Percentiles rank a stretch among this genome's conserved stretches.
Evolutionary conservation across 2,329 filamentous ascomycete genomes (phyloP).

Genomic region (Monosporascus sp.): DNA sequence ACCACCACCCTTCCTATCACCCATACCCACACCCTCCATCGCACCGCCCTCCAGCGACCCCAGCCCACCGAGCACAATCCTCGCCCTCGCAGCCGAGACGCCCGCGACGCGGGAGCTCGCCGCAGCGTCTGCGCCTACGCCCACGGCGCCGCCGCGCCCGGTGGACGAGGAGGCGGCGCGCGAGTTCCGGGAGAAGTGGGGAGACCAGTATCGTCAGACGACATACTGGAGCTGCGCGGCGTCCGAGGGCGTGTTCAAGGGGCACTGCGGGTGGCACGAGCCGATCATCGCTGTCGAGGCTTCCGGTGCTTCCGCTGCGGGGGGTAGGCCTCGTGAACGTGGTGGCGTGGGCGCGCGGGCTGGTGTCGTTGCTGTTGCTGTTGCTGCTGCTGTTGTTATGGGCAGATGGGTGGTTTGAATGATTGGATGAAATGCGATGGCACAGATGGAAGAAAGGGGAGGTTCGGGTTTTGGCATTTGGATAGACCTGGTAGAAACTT

Average conservation of each 20-base stretch:
- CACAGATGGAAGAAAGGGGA: too few species aligned
- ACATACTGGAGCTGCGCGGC: conserved; percentile 35
- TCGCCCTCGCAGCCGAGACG: background rate
- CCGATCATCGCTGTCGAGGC: conserved; percentile 26
- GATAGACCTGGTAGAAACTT: too few species aligned
- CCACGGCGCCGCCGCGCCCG: conserved; percentile 13
- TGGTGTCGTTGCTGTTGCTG: conserved; percentile 6
- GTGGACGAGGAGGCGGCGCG: conserved; percentile 13
- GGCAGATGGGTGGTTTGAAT: background rate
- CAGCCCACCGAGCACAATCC: background rate
- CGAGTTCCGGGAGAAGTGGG: conserved; percentile 10
- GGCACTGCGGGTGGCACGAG: conserved; percentile 35
- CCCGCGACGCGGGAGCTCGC: background rate
- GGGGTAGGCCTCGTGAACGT: conserved; percentile 2
- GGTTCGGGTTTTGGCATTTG: too few species aligned
- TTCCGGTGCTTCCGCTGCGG: conserved; percentile 8
- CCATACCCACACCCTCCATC: too few species aligned
- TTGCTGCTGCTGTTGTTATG: conserved; percentile 3
- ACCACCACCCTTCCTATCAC: too few species aligned
- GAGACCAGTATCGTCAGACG: conserved; percentile 27
- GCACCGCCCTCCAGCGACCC: background rate
- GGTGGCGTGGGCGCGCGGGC: conserved; percentile 7
- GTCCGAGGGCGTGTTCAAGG: conserved; percentile 15
- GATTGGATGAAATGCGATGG: too few species aligned
- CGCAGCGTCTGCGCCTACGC: conserved; percentile 2